phyloP scores from a whole-genome alignment of 1,284 basidiomycete genomes.

The Naganishia albida region DNA sequence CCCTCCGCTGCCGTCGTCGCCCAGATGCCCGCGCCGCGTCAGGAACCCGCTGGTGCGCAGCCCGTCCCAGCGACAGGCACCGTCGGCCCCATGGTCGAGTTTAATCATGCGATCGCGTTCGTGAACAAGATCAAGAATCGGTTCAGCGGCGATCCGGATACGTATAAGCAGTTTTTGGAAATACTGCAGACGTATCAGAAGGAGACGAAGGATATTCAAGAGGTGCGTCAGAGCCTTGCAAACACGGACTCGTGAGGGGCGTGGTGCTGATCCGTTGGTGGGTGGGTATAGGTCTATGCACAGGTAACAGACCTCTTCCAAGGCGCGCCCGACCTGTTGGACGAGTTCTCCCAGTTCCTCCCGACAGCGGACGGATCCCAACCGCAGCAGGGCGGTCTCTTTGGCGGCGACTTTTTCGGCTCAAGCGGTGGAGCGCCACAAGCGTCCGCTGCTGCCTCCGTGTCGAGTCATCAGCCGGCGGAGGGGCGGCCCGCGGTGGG shows the following conservation, averaged over 20 bases:
- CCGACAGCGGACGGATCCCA: constrained; percentile 62
- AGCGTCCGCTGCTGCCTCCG: constrained; percentile 6
- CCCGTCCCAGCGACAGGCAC: constrained; percentile 27
- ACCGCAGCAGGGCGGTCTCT: constrained; percentile 42
- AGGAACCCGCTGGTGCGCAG: not conserved
- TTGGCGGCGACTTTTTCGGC: constrained; percentile 45
- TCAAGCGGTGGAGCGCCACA: not conserved
- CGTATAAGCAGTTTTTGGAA: constrained; percentile 97
- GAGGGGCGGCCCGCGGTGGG: constrained; percentile 25
- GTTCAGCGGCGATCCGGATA: constrained; percentile 87
- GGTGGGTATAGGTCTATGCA: constrained; percentile 76
- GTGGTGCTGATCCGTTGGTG: constrained; percentile 32
- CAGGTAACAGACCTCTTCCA: constrained; percentile 93
- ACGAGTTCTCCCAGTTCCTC: constrained; percentile 95
- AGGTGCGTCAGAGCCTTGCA: constrained; percentile 69
- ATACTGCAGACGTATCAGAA: constrained; percentile 97
- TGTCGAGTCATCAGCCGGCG: not conserved
- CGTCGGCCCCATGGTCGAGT: constrained; percentile 62
- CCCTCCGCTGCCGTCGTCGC: not conserved
- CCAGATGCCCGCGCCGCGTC: not conserved
- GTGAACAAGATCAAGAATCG: constrained; percentile 98
- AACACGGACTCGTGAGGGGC: not conserved
- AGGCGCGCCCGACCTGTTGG: constrained; percentile 85
- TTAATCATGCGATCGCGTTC: constrained; percentile 97
- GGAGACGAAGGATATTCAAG: constrained; percentile 82